Evolutionary conservation across 805 yeast species (phyloP).

Genomic region (Cyberlindnera maritima): DNA sequence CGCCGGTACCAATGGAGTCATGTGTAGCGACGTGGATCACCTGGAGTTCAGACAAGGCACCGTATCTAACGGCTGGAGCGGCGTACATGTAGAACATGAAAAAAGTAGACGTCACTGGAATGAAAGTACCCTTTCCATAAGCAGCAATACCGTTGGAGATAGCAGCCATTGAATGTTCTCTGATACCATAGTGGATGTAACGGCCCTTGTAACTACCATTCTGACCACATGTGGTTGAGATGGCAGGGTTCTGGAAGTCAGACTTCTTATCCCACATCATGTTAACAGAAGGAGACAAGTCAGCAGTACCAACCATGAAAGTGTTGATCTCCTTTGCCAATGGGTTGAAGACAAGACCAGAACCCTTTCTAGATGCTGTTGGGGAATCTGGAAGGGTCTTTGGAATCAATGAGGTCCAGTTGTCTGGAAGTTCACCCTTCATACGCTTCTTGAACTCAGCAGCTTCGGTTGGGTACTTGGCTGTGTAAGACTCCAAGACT

Average conservation of each 20-base stretch:
- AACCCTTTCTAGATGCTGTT: constrained; percentile 89
- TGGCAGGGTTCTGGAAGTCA: constrained; percentile 85
- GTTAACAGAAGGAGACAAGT: constrained; percentile 12
- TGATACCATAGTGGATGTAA: constrained; percentile 94
- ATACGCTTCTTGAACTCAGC: constrained; percentile 78
- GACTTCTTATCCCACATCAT: constrained; percentile 46
- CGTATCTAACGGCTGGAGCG: constrained; percentile 80
- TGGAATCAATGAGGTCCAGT: constrained; percentile 79
- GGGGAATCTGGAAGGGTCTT: constrained; percentile 66
- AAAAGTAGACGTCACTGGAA: constrained; percentile 96
- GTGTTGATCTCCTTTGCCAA: constrained; percentile 7
- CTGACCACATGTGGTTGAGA: constrained; percentile 67
- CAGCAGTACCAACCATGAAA: constrained; percentile 14
- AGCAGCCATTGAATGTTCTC: constrained; percentile 99
- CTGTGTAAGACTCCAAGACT: constrained; percentile 54
- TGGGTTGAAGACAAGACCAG: constrained; percentile 63
- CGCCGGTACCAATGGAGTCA: constrained; percentile 87
- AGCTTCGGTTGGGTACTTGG: constrained; percentile 73
- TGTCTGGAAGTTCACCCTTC: constrained; percentile 70
- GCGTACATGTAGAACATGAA: constrained; percentile 85
- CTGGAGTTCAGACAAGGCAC: constrained; percentile 80
- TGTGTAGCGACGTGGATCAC: constrained; percentile 86
- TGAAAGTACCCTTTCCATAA: constrained; percentile 70
- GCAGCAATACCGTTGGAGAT: constrained; percentile 96
- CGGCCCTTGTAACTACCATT: constrained; percentile 74